Evolutionary conservation across 345 rosid species (phyloP).

Genomic region (Gossypium thurberi): DNA sequence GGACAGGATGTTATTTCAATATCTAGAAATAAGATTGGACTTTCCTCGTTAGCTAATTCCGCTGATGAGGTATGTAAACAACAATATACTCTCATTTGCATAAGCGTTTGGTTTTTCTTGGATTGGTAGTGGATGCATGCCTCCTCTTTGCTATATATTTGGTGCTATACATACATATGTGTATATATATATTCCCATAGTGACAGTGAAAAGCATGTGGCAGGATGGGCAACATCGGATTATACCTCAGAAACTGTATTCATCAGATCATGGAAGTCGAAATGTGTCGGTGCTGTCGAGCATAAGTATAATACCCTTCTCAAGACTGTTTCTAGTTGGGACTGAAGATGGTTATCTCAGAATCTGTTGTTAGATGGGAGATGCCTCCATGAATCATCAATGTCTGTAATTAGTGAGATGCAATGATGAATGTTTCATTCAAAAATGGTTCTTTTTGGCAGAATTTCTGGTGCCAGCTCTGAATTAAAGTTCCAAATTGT

Average conservation of each 20-base stretch:
- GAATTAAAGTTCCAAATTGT: neutral
- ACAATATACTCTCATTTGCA: neutral
- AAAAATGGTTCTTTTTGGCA: neutral
- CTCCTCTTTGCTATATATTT: neutral
- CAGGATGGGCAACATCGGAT: conserved; percentile 66
- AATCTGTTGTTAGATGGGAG: conserved; percentile 51
- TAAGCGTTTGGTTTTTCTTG: neutral
- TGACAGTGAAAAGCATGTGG: neutral
- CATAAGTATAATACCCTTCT: conserved; percentile 67
- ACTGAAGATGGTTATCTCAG: conserved; percentile 78
- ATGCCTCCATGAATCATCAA: neutral
- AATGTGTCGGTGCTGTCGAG: conserved; percentile 63
- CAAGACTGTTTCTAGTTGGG: conserved; percentile 76
- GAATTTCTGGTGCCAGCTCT: neutral
- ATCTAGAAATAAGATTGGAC: conserved; percentile 76
- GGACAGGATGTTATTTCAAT: conserved; percentile 83
- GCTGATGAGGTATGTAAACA: conserved; percentile 50
- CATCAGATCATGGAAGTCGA: conserved; percentile 48
- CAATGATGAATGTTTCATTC: neutral
- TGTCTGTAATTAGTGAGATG: neutral
- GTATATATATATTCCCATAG: neutral
- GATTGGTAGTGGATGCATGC: neutral
- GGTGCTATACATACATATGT: neutral
- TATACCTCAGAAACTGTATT: conserved; percentile 59
- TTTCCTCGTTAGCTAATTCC: conserved; percentile 56